Evolutionary conservation across 768 basidiomycete genomes (phyloP).

Genomic region (Rickenella mellea): DNA sequence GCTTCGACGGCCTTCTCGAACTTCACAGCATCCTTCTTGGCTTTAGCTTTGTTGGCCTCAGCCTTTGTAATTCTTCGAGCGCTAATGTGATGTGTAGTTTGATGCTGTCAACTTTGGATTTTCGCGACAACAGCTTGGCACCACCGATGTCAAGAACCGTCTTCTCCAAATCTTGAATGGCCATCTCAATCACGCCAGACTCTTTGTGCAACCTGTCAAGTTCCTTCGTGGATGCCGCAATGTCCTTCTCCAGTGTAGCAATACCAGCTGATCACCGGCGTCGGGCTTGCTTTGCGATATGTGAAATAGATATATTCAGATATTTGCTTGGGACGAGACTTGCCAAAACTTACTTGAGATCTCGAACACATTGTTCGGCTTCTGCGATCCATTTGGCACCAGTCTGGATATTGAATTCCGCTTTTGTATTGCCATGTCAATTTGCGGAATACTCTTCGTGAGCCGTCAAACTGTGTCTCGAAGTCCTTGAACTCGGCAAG

Average conservation of each 20-base stretch:
- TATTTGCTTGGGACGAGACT: background rate
- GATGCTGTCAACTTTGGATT: conserved; percentile 85
- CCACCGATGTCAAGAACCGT: conserved; percentile 94
- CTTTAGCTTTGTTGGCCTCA: conserved; percentile 82
- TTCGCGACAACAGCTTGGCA: conserved; percentile 76
- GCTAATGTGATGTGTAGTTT: conserved; percentile 76
- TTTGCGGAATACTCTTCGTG: conserved; percentile 55
- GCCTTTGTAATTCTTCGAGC: conserved; percentile 92
- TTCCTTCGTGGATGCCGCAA: conserved; percentile 45
- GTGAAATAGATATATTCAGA: background rate
- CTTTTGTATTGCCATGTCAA: conserved; percentile 80
- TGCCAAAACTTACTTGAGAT: conserved; percentile 68
- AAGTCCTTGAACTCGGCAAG: conserved; percentile 36
- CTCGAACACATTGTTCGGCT: conserved; percentile 69
- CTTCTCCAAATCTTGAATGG: conserved; percentile 80
- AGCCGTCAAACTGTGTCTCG: conserved; percentile 54
- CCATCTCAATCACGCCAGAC: conserved; percentile 59
- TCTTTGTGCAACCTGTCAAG: conserved; percentile 57
- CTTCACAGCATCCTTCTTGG: conserved; percentile 76
- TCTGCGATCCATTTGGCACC: conserved; percentile 67
- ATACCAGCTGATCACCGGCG: conserved; percentile 71
- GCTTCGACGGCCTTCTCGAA: conserved; percentile 56
- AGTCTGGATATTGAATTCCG: conserved; percentile 74
- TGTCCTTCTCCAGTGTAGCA: conserved; percentile 59
- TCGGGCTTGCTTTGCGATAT: conserved; percentile 83